Base-by-base conservation (phyloP, 805 yeast genomes). In the Metschnikowia lachancei region DNA sequence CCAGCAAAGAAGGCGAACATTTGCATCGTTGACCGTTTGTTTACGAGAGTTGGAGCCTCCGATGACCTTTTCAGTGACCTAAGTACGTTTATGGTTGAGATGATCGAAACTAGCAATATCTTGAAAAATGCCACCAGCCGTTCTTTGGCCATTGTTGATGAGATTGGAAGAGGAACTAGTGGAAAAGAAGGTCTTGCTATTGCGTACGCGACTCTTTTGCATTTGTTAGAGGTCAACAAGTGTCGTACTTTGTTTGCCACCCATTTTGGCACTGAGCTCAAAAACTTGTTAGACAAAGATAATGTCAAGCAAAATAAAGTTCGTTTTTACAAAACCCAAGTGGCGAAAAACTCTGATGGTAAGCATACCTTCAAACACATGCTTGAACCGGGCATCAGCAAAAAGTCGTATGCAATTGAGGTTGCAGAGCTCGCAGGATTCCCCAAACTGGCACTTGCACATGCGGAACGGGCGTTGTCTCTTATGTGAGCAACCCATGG, bases 241-340 rank as follows among this genome's bases (percentile, higher is more conserved):
- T 83, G 94, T 56, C 74, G 92, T 20, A 75, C 91, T 0, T 66
- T 90, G n/a, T 90, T 90, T 72, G 96, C 97, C 1, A 90, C 97
- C 0, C 97, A 90, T 70, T 90, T 82, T 65, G 77, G 75, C 1
- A 57, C 49, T 18, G 77, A 72, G 42, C 52, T 72, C 13, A 59
- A 74, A n/a, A 51, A 59, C 0, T 57, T 84, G 16, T 53, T 72
- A 19, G 51, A 46, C 0, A 61, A 64, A 36, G 62, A 61, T n/a
- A 57, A 61, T 0, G 51, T 69, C 43, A 60, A 52, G 56, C 58
- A 57, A 32, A 50, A 49, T 3, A 59, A 59, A 32, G 47, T 70
- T 4, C 54, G 64, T 28, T 72, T 62, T 43, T 59, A 45, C 45
- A 55, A 64, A 40, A 71, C 75, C 0, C 62, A 66, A 34, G 71